A percentile compares a stretch with the other conserved stretches of the same genome.
phyloP scores from a whole-genome alignment of 2,329 filamentous ascomycete genomes.

The Elsinoe batatas region DNA sequence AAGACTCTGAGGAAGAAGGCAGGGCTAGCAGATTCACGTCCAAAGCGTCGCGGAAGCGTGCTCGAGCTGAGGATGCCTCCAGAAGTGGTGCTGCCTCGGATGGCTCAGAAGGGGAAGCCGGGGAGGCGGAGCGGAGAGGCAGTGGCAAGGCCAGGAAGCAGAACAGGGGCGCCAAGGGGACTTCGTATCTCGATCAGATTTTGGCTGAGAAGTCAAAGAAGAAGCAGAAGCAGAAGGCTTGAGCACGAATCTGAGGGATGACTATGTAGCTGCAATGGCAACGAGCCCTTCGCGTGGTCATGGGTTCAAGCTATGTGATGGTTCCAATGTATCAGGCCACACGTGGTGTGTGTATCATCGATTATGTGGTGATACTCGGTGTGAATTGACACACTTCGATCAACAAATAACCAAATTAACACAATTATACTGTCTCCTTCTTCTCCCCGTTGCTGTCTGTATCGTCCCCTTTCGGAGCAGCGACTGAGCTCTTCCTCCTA shows the following conservation, averaged over 20 bases:
- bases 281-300: no score
- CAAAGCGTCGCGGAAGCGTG: constrained; percentile 14
- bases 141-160: constrained; percentile 15
- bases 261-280: no score
- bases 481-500: neutral
- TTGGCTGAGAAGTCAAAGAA: constrained; percentile 41
- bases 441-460: constrained; percentile 7
- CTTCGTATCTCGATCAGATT: constrained; percentile 47
- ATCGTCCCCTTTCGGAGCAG: neutral
- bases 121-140: neutral
- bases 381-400: no score
- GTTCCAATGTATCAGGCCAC: no score
- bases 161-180: constrained; percentile 24
- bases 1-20: constrained; percentile 25
- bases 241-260: no score
- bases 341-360: no score
- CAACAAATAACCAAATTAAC: constrained; percentile 20
- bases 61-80: neutral
- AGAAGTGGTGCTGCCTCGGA: constrained; percentile 3
- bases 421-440: neutral
- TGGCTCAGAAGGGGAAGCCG: neutral
- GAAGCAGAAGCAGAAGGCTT: constrained; percentile 34
- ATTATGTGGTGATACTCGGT: no score
- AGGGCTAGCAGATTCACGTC: constrained; percentile 20
- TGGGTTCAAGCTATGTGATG: no score